Evolutionary conservation across 2,329 filamentous ascomycete genomes (phyloP), one percentile per base, ranked within the genome.

Genomic region (Alternaria sp.): DNA sequence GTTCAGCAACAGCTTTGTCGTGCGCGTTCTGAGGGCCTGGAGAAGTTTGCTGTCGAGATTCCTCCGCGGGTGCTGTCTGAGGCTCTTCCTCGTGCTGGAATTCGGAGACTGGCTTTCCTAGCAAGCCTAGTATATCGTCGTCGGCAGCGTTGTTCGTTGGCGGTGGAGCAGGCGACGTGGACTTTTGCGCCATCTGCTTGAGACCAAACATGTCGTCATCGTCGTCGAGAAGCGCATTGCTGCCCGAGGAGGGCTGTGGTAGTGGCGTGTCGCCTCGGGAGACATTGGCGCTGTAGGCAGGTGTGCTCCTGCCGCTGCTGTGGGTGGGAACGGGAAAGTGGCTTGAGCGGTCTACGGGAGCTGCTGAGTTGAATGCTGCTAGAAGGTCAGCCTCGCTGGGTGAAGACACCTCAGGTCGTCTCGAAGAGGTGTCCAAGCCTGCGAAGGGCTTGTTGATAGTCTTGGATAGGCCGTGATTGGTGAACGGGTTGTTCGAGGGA

Each of bases 161-260:
- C 28, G 72, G 68, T 43, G 72, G 73, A 25, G 72, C 65, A 19
- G 68, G 57, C 13, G 74, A 62, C 10, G 72, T 61, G 6, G 71
- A 59, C 57, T 69, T 82, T 80, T 74, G 81, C 67, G 87, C 87
- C 73, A 93, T 77, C 67, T 90, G 84, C 62, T 85, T 90, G 36
- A 97, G 82, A 1, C 93, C 95, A 77, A 98, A 97, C 2, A 93
- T 93, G 75, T 97, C 93, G 75, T 97, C 93, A 70, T 90, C 87
- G 49, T 95, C 90, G 28, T 87, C 84, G 12, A 79, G 81, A 65
- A 89, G 81, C 0, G 66, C 56, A 45, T 73, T 71, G 49, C 52
- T 71, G 23, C 47, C 43, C 3, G 62, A 55, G 4, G 72, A 61
- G 15, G 65, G 32, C 21, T 73, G 69, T 9, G 74, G 73, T 6